Evolutionary conservation across 2,329 filamentous ascomycete species (phyloP).

Genomic region (Fusarium longipes): DNA sequence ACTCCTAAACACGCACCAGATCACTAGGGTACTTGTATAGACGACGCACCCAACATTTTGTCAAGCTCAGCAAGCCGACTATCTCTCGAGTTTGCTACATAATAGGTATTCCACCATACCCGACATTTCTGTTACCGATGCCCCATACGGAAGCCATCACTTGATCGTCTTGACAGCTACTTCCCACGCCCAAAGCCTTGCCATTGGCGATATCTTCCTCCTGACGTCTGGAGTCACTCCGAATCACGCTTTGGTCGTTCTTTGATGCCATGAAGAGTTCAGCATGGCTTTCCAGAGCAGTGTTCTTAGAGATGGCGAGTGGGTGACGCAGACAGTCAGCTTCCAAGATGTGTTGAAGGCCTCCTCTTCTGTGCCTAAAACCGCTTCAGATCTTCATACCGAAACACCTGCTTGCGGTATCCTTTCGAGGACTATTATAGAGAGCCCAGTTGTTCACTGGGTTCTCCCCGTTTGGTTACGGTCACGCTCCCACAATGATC

Average conservation of each 20-base stretch:
- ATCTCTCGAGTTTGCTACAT: background rate
- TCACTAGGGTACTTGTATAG: background rate
- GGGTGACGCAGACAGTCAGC: constrained; percentile 66
- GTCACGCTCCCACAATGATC: constrained; percentile 76
- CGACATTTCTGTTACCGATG: constrained; percentile 4
- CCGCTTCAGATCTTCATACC: constrained; percentile 48
- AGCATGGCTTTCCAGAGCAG: constrained; percentile 64
- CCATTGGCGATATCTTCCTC: background rate
- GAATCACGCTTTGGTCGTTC: background rate
- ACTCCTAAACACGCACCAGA: constrained; percentile 6
- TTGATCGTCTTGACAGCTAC: background rate
- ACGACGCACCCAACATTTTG: constrained; percentile 6
- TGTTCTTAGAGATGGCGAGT: constrained; percentile 64
- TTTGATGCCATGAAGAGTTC: constrained; percentile 40
- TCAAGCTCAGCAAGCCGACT: background rate
- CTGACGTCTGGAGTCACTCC: background rate
- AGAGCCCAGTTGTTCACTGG: constrained; percentile 79
- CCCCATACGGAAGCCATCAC: background rate
- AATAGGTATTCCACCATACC: no score
- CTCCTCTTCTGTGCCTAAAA: constrained; percentile 49
- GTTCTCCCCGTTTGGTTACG: constrained; percentile 85
- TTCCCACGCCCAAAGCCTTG: background rate
- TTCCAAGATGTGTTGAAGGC: constrained; percentile 57
- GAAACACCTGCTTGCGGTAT: constrained; percentile 72
- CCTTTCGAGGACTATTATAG: constrained; percentile 80